Evolutionary conservation across 768 basidiomycete species (phyloP), one percentile per base, ranked within the genome.

Genomic region (Naganishia onofrii): DNA sequence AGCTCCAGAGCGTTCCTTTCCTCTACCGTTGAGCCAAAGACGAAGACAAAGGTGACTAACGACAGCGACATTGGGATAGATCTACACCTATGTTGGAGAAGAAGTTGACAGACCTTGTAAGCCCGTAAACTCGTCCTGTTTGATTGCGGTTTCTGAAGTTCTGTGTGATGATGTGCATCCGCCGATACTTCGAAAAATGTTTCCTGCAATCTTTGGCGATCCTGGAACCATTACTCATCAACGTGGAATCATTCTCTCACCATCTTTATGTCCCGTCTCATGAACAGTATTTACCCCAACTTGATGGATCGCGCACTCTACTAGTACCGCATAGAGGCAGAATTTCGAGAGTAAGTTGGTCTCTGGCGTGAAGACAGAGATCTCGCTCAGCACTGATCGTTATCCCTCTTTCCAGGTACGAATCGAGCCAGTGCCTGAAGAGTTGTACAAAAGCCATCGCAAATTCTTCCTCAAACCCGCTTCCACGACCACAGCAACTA

Each of bases 291-390:
- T 80, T 85, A 21, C 84, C 86, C 34, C 84, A 86, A 67, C 76
- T 83, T 2, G 85, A 86, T 72, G 89, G 88, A 3, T 84, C 84
- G 21, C 87, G 87, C 76, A 86, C 84, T 5, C 80, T 91, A n/a
- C 83, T 88, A 1, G 87, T 90, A 6, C 89, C 88, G 0, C 87
- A 88, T 75, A 82, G 85, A 28, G 87, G 88, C 38, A 80, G 85
- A 28, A 80, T 91, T 8, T 85, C 87, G 15, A 87, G 87, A 84
- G 89, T 89, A 36, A 67, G 85, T 70, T 13, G 32, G 4, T 55
- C n/a, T 32, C 71, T 26, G 6, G 28, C 23, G 13, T 31, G 28
- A 1, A 46, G 54, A 44, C n/a, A 26, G 6, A 10, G 26, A 3
- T 28, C 23, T 12, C n/a, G 12, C 23, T 51, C 23, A n/a, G 13